Percentiles rank a stretch among this genome's conserved stretches.
Evolutionary conservation across 495 filamentous ascomycete species (phyloP).

Genomic region (Xylaria nigripes): DNA sequence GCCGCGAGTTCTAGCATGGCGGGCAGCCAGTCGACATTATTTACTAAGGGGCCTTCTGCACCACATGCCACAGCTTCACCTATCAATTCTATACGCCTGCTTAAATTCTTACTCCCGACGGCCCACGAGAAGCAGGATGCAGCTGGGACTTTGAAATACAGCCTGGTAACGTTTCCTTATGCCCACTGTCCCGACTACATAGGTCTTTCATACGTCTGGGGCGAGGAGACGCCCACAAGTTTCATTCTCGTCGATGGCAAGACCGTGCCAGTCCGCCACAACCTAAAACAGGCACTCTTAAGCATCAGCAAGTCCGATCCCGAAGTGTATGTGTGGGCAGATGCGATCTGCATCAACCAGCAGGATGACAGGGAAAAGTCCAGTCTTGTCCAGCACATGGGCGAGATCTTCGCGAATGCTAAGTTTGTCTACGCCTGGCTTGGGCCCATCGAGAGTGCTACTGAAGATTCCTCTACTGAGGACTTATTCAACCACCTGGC

Average conservation of each 20-base stretch:
- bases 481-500: not conserved
- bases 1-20: too few relatives aligned
- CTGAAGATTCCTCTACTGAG: not conserved
- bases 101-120: not conserved
- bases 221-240: not conserved
- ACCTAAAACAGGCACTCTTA: not conserved
- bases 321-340: conserved; percentile 16
- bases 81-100: not conserved
- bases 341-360: conserved; percentile 28
- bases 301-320: not conserved
- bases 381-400: conserved; percentile 23
- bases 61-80: not conserved
- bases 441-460: not conserved
- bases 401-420: conserved; percentile 14
- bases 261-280: not conserved
- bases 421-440: conserved; percentile 9
- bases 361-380: conserved; percentile 19
- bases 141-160: not conserved
- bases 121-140: not conserved
- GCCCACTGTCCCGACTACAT: not conserved
- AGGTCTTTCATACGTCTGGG: conserved; percentile 11
- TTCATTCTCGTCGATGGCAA: conserved; percentile 3
- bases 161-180: not conserved
- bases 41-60: too few relatives aligned
- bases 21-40: not conserved